Percentiles rank a stretch among this genome's conserved stretches.
phyloP scores from a whole-genome alignment of 192 early-diverging fungal species.

The Coemansia umbellata region DNA sequence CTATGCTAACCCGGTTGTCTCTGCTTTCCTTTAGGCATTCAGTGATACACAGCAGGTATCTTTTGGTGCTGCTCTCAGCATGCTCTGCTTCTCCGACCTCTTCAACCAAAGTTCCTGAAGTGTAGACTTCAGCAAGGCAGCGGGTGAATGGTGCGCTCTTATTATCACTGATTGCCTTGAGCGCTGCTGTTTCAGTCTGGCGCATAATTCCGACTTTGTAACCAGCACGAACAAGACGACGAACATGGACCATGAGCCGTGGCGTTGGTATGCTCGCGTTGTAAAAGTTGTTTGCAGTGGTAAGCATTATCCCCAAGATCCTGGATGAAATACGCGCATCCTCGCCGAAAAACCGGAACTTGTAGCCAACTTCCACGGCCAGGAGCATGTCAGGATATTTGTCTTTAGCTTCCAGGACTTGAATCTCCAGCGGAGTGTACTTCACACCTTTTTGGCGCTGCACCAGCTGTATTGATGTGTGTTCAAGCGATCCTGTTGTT shows the following conservation, averaged over 20 bases:
- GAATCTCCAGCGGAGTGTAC: slow-evolving; percentile 81
- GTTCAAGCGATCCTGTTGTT: slow-evolving; percentile 6
- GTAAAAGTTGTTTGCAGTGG: slow-evolving; percentile 71
- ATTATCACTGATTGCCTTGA: slow-evolving; percentile 68
- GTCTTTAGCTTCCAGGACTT: slow-evolving; percentile 71
- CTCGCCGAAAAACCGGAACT: slow-evolving; percentile 86
- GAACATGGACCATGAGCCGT: slow-evolving; percentile 77
- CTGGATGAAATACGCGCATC: slow-evolving; percentile 79
- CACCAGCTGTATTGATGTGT: slow-evolving; percentile 42
- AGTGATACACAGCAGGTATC: slow-evolving; percentile 86
- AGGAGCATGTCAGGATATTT: slow-evolving; percentile 70
- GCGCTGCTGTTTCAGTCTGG: slow-evolving; percentile 81
- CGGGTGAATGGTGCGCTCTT: slow-evolving; percentile 79
- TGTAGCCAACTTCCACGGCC: slow-evolving; percentile 92
- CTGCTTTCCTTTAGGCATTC: slow-evolving; percentile 34
- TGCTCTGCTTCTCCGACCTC: slow-evolving; percentile 70
- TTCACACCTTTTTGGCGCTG: slow-evolving; percentile 28
- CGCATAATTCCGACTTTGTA: slow-evolving; percentile 83
- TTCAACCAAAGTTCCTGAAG: slow-evolving; percentile 88
- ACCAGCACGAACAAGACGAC: slow-evolving; percentile 73
- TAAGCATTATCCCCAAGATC: slow-evolving; percentile 77
- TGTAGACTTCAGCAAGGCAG: slow-evolving; percentile 76
- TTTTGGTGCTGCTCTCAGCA: slow-evolving; percentile 52
- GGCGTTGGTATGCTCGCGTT: slow-evolving; percentile 77
- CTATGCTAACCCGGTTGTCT: slow-evolving; percentile 48